Evolutionary conservation across 176 grass and related monocot species (phyloP), one percentile per base, ranked within the genome.

Genomic region (Cocos nucifera): DNA sequence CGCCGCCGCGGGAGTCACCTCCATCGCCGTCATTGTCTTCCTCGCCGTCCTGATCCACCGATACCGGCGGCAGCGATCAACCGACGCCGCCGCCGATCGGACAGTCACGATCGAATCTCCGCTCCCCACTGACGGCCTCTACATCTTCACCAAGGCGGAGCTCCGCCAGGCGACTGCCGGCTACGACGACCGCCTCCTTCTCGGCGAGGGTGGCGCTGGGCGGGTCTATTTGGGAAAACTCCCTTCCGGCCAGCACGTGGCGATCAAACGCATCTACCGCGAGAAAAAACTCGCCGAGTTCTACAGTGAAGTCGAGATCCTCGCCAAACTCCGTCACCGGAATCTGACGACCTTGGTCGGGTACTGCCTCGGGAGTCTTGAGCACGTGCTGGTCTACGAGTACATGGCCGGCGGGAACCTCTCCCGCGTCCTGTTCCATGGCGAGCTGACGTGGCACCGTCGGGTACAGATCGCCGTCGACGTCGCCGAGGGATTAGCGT

Each of bases 381-480:
- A 82, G 70, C 71, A 76, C 29, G 72, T 69, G 16, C 75, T 90
- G 14, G 83, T 90, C 17, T 90, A 90, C 22, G 82, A 91, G 82
- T 83, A 91, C 69, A 80, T 91, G 79, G 64, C 72, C 2, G 82
- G 87, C 19, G 87, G 87, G 26, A 91, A 86, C 69, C 82, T 91
- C 22, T 75, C 71, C 12, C 69, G 44, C 27, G 79, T 76, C n/a
- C 77, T 86, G 51, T 79, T 64, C 67, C 64, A 73, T 3, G 71
- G 71, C 0, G 75, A 79, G 4, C 56, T 90, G 0, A 2, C 79
- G 0, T 91, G 87, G 87, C 73, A 21, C 7, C 82, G 65, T 3
- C 75, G 87, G 0, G 63, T 90, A 17, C 61, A 64, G 69, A 56
- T 86, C 0, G 87, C 76, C 1, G 69, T 61, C 7, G 87, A 91